Evolutionary conservation across 1,284 basidiomycete genomes (phyloP).

Genomic region (Apiotrichum mycotoxinovorans): DNA sequence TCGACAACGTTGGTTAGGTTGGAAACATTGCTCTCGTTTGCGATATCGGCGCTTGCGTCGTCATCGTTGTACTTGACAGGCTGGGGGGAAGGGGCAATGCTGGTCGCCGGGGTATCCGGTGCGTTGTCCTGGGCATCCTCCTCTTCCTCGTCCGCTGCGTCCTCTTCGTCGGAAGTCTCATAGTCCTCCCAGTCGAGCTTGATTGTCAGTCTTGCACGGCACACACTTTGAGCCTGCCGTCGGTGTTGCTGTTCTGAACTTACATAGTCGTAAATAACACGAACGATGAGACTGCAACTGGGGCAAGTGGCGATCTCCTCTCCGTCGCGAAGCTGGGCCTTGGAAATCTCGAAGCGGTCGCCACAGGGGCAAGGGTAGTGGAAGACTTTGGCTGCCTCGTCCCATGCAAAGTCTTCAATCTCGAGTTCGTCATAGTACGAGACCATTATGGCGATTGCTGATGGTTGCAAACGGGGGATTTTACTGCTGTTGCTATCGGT

Average conservation of each 20-base stretch:
- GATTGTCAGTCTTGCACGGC: background rate
- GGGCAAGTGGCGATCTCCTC: slow-evolving; percentile 98
- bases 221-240: background rate
- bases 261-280: slow-evolving; percentile 94
- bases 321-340: slow-evolving; percentile 77
- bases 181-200: slow-evolving; percentile 53
- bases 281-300: slow-evolving; percentile 87
- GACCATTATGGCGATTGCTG: slow-evolving; percentile 26
- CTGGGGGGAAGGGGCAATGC: background rate
- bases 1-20: background rate
- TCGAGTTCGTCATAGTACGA: slow-evolving; percentile 60
- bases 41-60: background rate
- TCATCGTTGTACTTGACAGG: background rate
- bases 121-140: slow-evolving; percentile 13
- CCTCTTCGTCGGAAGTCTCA: slow-evolving; percentile 44
- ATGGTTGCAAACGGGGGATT: background rate
- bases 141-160: slow-evolving; percentile 19
- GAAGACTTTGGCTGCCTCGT: slow-evolving; percentile 72
- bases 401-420: slow-evolving; percentile 94
- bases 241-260: slow-evolving; percentile 43
- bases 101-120: slow-evolving; percentile 11
- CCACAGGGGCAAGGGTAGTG: slow-evolving; percentile 99
- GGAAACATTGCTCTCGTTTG: background rate
- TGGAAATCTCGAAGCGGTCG: slow-evolving; percentile 94
- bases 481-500: background rate